Percentiles rank a stretch among this genome's conserved stretches.
Conservation (phyloP, 148 eudicot species). For the Dysphania ambrosioides region DNA sequence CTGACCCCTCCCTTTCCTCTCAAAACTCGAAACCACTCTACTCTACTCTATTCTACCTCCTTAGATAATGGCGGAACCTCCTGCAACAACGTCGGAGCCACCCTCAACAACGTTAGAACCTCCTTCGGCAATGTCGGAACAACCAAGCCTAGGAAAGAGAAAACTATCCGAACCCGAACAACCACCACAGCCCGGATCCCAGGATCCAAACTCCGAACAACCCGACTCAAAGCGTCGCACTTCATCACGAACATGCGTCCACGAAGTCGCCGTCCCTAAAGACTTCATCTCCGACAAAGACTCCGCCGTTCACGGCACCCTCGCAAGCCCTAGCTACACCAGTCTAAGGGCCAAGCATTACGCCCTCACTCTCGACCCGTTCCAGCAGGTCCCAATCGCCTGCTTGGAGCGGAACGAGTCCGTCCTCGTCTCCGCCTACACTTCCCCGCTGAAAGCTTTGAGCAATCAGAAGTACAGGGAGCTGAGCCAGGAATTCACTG, state of each 20-base stretch:
- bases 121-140: neutral
- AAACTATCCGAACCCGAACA: constrained; percentile 31
- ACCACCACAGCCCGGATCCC: neutral
- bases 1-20: constrained; percentile 16
- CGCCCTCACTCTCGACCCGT: constrained; percentile 74
- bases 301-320: constrained; percentile 61
- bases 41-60: neutral
- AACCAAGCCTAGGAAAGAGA: constrained; percentile 35
- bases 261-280: constrained; percentile 89
- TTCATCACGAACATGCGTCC: constrained; percentile 66
- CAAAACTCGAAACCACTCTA: constrained; percentile 10
- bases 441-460: constrained; percentile 86
- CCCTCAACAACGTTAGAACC: neutral
- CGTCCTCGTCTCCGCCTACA: constrained; percentile 83
- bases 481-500: constrained; percentile 74
- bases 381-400: constrained; percentile 75
- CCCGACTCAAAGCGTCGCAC: constrained; percentile 33
- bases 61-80: too few relatives aligned
- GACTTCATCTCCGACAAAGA: constrained; percentile 41
- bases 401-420: constrained; percentile 88
- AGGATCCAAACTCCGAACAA: constrained; percentile 7
- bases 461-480: constrained; percentile 94
- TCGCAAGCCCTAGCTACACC: constrained; percentile 51
- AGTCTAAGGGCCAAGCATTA: constrained; percentile 69
- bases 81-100: too few relatives aligned